Percentiles rank a stretch among this genome's conserved stretches.
Conservation (phyloP, 1,284 basidiomycete genomes). For the Pterula multifida region DNA sequence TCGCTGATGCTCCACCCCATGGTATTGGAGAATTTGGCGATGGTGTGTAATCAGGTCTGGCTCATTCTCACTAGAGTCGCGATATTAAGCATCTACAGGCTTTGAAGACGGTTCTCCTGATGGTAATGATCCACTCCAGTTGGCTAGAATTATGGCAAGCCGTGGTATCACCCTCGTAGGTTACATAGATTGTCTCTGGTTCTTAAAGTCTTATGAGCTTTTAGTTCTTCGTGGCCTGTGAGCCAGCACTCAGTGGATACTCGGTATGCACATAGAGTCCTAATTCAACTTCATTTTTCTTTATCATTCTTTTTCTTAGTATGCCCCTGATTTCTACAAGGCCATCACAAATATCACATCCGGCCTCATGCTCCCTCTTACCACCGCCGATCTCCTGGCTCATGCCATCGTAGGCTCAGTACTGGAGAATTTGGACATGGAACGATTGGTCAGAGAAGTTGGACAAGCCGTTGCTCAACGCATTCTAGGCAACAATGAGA, state of each 20-base stretch:
- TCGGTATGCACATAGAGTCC: neutral
- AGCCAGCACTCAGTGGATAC: conserved; percentile 1
- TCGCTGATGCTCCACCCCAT: conserved; percentile 97
- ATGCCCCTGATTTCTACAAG: conserved; percentile 91
- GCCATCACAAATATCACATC: conserved; percentile 89
- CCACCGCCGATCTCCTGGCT: conserved; percentile 91
- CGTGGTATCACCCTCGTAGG: conserved; percentile 82
- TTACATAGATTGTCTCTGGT: conserved; percentile 5
- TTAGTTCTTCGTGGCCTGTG: conserved; percentile 1
- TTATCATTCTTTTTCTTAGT: conserved; percentile 89
- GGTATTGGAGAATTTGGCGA: conserved; percentile 90
- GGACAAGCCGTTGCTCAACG: conserved; percentile 89
- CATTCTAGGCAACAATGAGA: conserved; percentile 81
- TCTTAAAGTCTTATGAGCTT: neutral
- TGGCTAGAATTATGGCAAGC: conserved; percentile 84
- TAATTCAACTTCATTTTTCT: neutral
- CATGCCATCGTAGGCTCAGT: conserved; percentile 97
- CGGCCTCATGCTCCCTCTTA: conserved; percentile 90
- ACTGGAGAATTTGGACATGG: conserved; percentile 97
- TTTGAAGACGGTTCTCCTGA: conserved; percentile 90
- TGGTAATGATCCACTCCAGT: conserved; percentile 81
- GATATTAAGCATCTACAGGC: conserved; percentile 29
- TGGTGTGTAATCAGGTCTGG: conserved; percentile 36
- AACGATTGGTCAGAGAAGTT: conserved; percentile 88
- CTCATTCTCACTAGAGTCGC: conserved; percentile 6